Percentiles rank a stretch among this genome's conserved stretches.
phyloP scores from a whole-genome alignment of 495 filamentous ascomycete species.

The Pyrenopolyporus hunteri region DNA sequence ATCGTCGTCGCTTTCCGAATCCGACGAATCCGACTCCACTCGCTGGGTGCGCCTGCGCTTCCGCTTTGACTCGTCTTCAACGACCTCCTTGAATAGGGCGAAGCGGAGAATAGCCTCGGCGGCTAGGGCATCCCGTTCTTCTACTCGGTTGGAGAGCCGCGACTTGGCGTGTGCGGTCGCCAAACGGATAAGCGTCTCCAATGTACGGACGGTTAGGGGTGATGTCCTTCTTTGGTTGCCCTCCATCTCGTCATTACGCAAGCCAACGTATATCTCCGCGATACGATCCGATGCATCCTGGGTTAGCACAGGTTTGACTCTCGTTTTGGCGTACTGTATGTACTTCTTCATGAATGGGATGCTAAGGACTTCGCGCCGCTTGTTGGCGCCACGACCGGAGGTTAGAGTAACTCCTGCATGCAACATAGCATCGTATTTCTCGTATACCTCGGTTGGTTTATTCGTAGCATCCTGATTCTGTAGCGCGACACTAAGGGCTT shows the following conservation, averaged over 20 bases:
- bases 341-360: constrained; percentile 99
- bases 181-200: constrained; percentile 96
- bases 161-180: constrained; percentile 96
- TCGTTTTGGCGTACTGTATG: constrained; percentile 94
- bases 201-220: constrained; percentile 94
- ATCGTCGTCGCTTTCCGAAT: constrained; percentile 47
- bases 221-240: constrained; percentile 91
- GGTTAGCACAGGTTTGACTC: constrained; percentile 89
- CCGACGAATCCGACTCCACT: constrained; percentile 43
- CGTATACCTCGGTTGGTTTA: constrained; percentile 85
- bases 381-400: constrained; percentile 70
- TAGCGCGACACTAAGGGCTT: constrained; percentile 87
- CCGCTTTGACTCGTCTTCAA: constrained; percentile 85
- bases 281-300: constrained; percentile 94
- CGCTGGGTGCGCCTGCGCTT: constrained; percentile 63
- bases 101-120: constrained; percentile 93
- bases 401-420: constrained; percentile 87
- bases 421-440: constrained; percentile 95
- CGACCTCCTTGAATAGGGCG: constrained; percentile 96
- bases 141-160: constrained; percentile 88
- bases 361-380: constrained; percentile 88
- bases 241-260: constrained; percentile 95
- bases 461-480: constrained; percentile 74
- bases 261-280: constrained; percentile 86
- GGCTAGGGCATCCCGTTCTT: constrained; percentile 85